Percentiles rank a stretch among this genome's conserved stretches.
phyloP scores from a whole-genome alignment of 148 eudicot species.

The Camellia granthamiana region DNA sequence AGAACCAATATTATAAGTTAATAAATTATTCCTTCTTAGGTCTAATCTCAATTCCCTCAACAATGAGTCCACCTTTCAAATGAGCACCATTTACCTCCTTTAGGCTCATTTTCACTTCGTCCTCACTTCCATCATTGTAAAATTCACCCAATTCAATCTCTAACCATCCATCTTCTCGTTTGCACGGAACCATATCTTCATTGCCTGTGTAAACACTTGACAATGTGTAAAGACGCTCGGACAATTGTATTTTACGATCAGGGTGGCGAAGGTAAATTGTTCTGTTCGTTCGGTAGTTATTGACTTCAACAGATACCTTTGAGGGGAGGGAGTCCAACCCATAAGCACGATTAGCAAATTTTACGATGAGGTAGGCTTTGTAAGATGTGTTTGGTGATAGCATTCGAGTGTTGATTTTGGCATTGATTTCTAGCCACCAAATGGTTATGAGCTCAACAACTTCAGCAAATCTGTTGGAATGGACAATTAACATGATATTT shows the following conservation, averaged over 20 bases:
- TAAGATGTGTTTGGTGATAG: conserved; percentile 53
- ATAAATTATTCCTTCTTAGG: conserved; percentile 23
- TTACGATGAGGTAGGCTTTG: conserved; percentile 43
- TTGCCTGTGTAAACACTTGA: conserved; percentile 17
- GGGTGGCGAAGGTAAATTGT: conserved; percentile 21
- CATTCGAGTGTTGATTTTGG: conserved; percentile 21
- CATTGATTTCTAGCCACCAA: conserved; percentile 61
- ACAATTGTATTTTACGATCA: neutral
- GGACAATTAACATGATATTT: neutral
- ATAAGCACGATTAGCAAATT: conserved; percentile 41
- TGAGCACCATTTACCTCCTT: conserved; percentile 66
- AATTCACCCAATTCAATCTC: conserved; percentile 73
- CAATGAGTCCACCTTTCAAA: conserved; percentile 68
- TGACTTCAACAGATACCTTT: conserved; percentile 44
- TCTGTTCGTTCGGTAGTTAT: conserved; percentile 15
- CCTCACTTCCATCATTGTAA: conserved; percentile 26
- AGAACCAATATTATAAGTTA: too few species aligned
- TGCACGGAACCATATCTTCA: conserved; percentile 8
- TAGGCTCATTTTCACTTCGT: conserved; percentile 55
- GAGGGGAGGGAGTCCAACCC: conserved; percentile 53
- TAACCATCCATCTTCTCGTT: conserved; percentile 62
- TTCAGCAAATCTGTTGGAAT: conserved; percentile 40
- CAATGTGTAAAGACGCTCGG: conserved; percentile 13
- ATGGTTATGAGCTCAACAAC: conserved; percentile 48
- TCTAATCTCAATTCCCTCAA: conserved; percentile 72